A percentile compares a stretch with the other conserved stretches of the same genome.
These are phyloP conservation scores for Ustilago sp. DNA, from an alignment of 1,284 basidiomycete species.

Conservation along the genomic window DNA sequence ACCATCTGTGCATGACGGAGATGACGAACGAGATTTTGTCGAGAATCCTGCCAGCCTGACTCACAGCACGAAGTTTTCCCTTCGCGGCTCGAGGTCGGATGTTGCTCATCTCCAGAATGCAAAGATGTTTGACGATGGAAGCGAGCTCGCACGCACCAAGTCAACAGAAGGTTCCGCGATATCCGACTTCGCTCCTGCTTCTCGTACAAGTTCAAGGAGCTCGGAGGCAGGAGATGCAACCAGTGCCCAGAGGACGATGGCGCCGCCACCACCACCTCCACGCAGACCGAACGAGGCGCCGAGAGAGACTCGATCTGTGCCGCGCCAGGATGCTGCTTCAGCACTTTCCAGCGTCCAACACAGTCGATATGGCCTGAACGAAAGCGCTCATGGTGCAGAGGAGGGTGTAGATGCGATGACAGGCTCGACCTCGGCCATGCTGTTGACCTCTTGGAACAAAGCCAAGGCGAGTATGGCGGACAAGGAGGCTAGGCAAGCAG, in stretches of 20 bases:
- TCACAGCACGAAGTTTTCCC: conserved; percentile 30
- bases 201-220: conserved; percentile 8
- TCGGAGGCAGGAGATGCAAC: background rate
- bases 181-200: conserved; percentile 1
- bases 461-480: conserved; percentile 66
- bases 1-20: conserved; percentile 2
- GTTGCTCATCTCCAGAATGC: conserved; percentile 3
- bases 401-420: conserved; percentile 16
- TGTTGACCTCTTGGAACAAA: conserved; percentile 59
- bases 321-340: conserved; percentile 36
- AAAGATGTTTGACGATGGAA: background rate
- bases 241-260: conserved; percentile 11
- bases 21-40: conserved; percentile 30
- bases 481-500: conserved; percentile 61
- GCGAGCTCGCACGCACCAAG: background rate
- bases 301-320: conserved; percentile 9
- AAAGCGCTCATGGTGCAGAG: conserved; percentile 12
- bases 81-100: conserved; percentile 31
- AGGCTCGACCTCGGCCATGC: conserved; percentile 31
- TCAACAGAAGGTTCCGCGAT: conserved; percentile 7
- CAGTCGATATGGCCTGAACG: conserved; percentile 40
- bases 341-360: conserved; percentile 40
- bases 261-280: conserved; percentile 35
- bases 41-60: conserved; percentile 41
- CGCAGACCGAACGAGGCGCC: conserved; percentile 16